Base-by-base conservation (phyloP, 2,329 filamentous ascomycete genomes). In the Didymella pinodella region DNA sequence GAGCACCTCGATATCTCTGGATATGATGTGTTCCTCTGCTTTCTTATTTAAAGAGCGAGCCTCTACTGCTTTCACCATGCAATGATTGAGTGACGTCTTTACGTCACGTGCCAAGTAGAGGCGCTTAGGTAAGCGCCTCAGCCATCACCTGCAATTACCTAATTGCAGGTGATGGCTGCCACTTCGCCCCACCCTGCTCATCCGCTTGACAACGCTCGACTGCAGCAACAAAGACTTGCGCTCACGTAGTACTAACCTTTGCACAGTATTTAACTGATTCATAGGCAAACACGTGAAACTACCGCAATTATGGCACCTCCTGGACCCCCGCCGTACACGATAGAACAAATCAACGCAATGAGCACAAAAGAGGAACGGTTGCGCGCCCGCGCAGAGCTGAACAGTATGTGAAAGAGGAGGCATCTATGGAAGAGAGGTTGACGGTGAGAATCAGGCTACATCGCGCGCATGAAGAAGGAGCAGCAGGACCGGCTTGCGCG, bases 261-360 rank as follows among this genome's bases (percentile, higher is more conserved):
- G 29, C 50, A 32, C 46, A 54, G 38, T 46, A 54, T 38, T 47
- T 28, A 51, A 55, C 51, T 60, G 44, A 60, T 41, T 12, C 29
- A 47, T 43, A 60, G 57, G 51, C 12, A 43, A 26, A 44, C 29
- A 47, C 49, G 57, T 53, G 22, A 57, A 14, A 41, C 22, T 48
- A 45, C 20, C 45, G 16, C 57, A 55, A 61, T 22, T 22, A 71
- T 71, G 70, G 63, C 64, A 48, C 65, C 64, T 4, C 63, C 61
- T n/a, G 67, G 62, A 20, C 68, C 67, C 3, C 70, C 70, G 4
- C 69, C 69, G 26, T 72, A 73, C 26, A 68, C 68, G 1, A 53
- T 53, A 16, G 67, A 69, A 38, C 65, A 70, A 44, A 66, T 73
- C 44, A 57, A 57, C n/a, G 61, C 65, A 12, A 68, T 73, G 49